Percentiles rank a stretch among this genome's conserved stretches.
These are phyloP conservation scores for Pueraria montana DNA, from an alignment of 306 rosid species.

Conservation along the genomic window DNA sequence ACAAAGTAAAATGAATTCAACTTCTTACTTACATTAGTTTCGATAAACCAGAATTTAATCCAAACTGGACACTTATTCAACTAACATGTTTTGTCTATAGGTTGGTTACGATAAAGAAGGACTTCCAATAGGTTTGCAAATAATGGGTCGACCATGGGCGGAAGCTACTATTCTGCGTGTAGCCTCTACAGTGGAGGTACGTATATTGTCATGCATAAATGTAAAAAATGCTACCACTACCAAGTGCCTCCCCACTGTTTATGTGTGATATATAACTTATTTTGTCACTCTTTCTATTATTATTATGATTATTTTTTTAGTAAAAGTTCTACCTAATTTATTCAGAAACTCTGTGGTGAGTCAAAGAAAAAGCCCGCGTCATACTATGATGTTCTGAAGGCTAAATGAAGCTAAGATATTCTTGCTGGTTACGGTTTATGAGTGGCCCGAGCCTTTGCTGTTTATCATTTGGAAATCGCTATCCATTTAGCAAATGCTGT, in stretches of 20 bases:
- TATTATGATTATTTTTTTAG: background rate
- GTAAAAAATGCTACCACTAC: background rate
- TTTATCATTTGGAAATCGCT: slow-evolving; percentile 20
- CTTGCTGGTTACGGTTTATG: slow-evolving; percentile 9
- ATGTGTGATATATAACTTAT: background rate
- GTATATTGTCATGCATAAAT: slow-evolving; percentile 10
- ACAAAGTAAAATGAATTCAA: background rate
- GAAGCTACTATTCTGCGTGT: slow-evolving; percentile 91
- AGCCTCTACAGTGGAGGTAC: slow-evolving; percentile 89
- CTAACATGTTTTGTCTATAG: slow-evolving; percentile 41
- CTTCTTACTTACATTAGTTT: background rate
- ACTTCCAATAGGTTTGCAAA: slow-evolving; percentile 94
- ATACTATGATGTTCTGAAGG: slow-evolving; percentile 72
- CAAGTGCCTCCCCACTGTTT: background rate
- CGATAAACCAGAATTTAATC: background rate
- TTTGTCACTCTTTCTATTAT: background rate
- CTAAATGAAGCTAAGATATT: slow-evolving; percentile 43
- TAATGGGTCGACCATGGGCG: slow-evolving; percentile 95
- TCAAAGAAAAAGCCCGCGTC: slow-evolving; percentile 70
- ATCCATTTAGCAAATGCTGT: background rate
- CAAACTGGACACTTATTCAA: background rate
- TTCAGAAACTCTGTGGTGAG: slow-evolving; percentile 70
- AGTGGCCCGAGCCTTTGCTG: slow-evolving; percentile 28
- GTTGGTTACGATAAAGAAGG: slow-evolving; percentile 77
- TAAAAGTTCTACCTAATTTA: slow-evolving; percentile 37